phyloP scores from a whole-genome alignment of 169 alveolate genomes.

The Plasmodium sp. region DNA sequence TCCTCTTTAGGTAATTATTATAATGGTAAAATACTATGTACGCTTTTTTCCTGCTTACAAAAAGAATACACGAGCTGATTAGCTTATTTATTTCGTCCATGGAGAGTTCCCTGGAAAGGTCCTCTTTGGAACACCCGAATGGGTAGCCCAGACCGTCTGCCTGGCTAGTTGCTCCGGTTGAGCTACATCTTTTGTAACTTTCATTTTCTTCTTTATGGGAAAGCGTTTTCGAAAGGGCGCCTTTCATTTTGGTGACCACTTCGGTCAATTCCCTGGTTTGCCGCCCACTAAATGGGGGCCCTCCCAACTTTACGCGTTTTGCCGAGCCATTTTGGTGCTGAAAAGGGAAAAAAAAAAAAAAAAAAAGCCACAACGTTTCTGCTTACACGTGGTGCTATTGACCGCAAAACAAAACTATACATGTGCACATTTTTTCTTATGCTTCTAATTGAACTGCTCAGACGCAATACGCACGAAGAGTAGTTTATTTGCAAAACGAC shows the following conservation, averaged over 20 bases:
- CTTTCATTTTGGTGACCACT: neutral
- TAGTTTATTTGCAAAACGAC: no score
- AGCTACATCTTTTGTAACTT: neutral
- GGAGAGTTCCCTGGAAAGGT: neutral
- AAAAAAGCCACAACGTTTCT: neutral
- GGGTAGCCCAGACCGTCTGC: neutral
- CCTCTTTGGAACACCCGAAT: neutral
- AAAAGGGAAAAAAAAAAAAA: neutral
- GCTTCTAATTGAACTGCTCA: no score
- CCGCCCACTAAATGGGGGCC: neutral
- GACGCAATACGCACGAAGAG: no score
- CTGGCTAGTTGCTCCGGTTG: neutral
- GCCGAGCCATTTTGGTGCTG: neutral
- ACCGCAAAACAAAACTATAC: neutral
- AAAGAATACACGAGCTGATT: neutral
- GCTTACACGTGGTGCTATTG: neutral
- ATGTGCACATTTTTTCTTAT: neutral
- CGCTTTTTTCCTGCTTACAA: neutral
- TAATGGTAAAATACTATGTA: conserved; percentile 7
- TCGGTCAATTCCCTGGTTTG: neutral
- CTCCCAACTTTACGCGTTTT: neutral
- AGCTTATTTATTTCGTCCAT: neutral
- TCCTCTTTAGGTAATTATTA: neutral
- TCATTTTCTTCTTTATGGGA: neutral
- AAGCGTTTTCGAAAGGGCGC: neutral